A percentile compares a stretch with the other conserved stretches of the same genome.
phyloP scores from a whole-genome alignment of 1,284 basidiomycete genomes.

The Mycosarcoma mackinlayi region DNA sequence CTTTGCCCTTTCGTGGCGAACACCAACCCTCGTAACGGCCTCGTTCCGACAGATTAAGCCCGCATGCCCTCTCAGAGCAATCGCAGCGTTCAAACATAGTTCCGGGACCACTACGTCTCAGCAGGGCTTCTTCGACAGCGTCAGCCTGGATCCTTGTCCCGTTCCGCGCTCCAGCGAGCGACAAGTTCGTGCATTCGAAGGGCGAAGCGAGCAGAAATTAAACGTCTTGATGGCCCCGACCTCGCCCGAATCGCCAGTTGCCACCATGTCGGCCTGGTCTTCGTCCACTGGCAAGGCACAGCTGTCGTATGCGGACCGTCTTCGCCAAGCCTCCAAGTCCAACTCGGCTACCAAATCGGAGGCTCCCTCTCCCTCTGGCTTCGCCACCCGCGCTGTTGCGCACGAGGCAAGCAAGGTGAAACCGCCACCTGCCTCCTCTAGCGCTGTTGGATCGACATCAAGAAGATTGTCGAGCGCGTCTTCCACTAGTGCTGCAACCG shows the following conservation, averaged over 20 bases:
- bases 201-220: constrained; percentile 20
- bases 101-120: neutral
- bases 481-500: neutral
- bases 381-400: constrained; percentile 6
- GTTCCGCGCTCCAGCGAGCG: neutral
- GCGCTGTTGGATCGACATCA: neutral
- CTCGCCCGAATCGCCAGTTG: constrained; percentile 7
- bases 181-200: neutral
- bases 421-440: constrained; percentile 3
- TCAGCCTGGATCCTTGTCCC: neutral
- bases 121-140: neutral
- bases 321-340: constrained; percentile 45
- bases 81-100: constrained; percentile 5
- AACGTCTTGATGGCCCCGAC: constrained; percentile 5
- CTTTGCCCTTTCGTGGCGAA: too few species aligned
- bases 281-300: constrained; percentile 51
- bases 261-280: constrained; percentile 56
- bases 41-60: neutral
- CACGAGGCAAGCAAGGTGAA: constrained; percentile 2
- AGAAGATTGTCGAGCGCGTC: constrained; percentile 15
- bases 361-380: constrained; percentile 5
- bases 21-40: too few species aligned
- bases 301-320: constrained; percentile 54
- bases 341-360: constrained; percentile 17
- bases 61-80: neutral